Evolutionary conservation across 202 grass and related monocot species (phyloP), one percentile per base, ranked within the genome.

Genomic region (Carex arenaria): DNA sequence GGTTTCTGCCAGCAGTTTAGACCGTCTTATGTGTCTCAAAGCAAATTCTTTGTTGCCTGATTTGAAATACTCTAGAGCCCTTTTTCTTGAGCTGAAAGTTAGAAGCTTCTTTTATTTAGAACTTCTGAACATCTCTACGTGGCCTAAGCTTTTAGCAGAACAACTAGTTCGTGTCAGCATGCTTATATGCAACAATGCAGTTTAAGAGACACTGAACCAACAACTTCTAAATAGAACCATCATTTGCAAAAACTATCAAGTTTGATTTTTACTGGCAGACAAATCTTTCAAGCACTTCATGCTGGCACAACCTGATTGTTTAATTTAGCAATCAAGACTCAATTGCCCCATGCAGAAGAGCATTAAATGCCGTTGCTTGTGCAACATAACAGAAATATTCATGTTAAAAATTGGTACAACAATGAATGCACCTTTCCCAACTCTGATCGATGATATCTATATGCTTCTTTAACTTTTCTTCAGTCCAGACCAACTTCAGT

Each of bases 381-480:
- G 13, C 59, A 32, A 38, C 4, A 36, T 17, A 67, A 38, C 13
- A 36, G 26, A 77, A 19, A 57, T 18, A 52, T 4, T 77, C 30
- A 36, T 57, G 36, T 52, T 8, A 28, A 47, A 64, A 49, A 36
- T 63, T 18, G 59, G 4, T 32, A 19, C 75, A 86, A 51, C 13
- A 70, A 59, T 17, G 42, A 68, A 78, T 87, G 77, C 83, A 95
- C 96, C 86, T 90, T 60, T 92, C 85, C 93, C 96, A 98, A 84
- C 59, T 87, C 72, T 7, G 78, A 90, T 98, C 89, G 80, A 95
- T 84, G 67, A 90, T 85, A 85, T 88, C 86, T 82, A 95, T 81
- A 80, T 98, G 93, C 18, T 89, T 77, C 78, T 93, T 86, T 86
- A 98, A 82, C 65, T 89, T 95, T 69, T 98, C 96, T 87, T 90